Evolutionary conservation across 257 asterid species (phyloP).

Genomic region (Marsdenia floribunda): DNA sequence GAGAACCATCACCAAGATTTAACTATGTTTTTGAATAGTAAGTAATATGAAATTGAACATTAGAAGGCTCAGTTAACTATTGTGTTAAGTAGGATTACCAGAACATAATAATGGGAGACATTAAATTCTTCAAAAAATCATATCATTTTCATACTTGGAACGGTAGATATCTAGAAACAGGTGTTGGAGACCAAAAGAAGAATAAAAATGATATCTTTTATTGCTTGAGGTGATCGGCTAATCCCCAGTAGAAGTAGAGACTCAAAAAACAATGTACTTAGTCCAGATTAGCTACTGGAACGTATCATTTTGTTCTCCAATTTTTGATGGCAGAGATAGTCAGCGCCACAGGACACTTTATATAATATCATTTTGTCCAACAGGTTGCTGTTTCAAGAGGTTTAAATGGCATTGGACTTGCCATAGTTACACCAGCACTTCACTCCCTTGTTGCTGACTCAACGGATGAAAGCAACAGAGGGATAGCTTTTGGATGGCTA

Average conservation of each 20-base stretch:
- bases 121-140: background rate
- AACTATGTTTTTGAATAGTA: background rate
- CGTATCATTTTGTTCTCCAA: background rate
- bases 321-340: background rate
- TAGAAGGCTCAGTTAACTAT: background rate
- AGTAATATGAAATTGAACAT: background rate
- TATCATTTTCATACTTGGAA: background rate
- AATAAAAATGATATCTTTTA: background rate
- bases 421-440: constrained; percentile 77
- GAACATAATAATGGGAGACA: background rate
- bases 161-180: background rate
- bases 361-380: background rate
- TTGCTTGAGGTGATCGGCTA: too few relatives aligned
- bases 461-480: constrained; percentile 73
- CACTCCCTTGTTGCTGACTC: constrained; percentile 87
- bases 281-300: background rate
- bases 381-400: constrained; percentile 92
- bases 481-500: constrained; percentile 90
- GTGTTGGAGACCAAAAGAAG: background rate
- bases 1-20: too few relatives aligned
- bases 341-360: background rate
- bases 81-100: background rate
- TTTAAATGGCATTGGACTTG: constrained; percentile 86
- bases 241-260: background rate
- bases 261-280: background rate